Conservation (phyloP, 2,329 filamentous ascomycete genomes). For the Graphilbum fragrans region DNA sequence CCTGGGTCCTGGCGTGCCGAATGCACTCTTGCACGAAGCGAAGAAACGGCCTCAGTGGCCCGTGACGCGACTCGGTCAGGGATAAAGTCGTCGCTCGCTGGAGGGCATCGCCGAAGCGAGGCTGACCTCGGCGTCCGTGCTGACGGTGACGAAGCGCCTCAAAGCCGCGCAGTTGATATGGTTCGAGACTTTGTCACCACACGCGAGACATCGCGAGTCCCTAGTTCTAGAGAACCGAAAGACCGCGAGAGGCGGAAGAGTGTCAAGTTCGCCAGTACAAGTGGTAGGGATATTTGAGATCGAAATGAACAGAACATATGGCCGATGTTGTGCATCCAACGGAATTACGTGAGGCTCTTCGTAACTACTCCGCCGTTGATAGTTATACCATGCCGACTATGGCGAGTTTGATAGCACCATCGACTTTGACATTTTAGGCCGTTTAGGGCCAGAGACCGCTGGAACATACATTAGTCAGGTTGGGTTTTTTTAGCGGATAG, state of each 20-base stretch:
- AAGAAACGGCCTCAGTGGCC: constrained; percentile 16
- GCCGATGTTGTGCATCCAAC: too few relatives aligned
- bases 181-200: constrained; percentile 38
- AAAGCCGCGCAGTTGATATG: constrained; percentile 48
- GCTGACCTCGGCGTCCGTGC: constrained; percentile 20
- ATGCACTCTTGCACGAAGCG: constrained; percentile 10
- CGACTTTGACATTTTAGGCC: too few relatives aligned
- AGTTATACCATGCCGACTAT: too few relatives aligned
- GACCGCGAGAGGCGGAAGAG: constrained; percentile 48
- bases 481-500: too few relatives aligned
- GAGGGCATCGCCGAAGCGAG: background rate
- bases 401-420: too few relatives aligned
- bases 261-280: constrained; percentile 46
- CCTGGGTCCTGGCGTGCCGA: constrained; percentile 43
- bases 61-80: constrained; percentile 20
- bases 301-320: too few relatives aligned
- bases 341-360: too few relatives aligned
- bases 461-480: too few relatives aligned
- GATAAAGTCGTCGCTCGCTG: constrained; percentile 5
- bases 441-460: too few relatives aligned
- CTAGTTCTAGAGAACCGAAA: constrained; percentile 14
- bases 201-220: constrained; percentile 34
- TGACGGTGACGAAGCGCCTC: constrained; percentile 41
- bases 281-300: constrained; percentile 3
- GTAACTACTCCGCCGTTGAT: too few relatives aligned